Base-by-base conservation (phyloP, 2,329 filamentous ascomycete genomes). In the Aspergillus pseudotamarii region DNA sequence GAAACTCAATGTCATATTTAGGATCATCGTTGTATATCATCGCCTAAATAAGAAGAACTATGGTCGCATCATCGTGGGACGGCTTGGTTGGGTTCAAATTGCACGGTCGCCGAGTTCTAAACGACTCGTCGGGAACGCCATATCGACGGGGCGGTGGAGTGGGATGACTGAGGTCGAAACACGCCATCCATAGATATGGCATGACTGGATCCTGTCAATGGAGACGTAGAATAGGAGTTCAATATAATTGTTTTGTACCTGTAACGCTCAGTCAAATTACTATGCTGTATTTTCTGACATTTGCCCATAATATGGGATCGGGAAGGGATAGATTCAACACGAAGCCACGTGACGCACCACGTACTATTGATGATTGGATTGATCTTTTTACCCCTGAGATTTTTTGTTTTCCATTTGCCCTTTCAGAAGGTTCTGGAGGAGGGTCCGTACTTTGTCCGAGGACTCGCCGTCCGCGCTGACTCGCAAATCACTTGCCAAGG, bases 141-240 rank as follows among this genome's bases (percentile, higher is more conserved):
- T 53, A 19, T 53, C 21, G 28, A 59, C 43, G 58, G 58, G 48
- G 58, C 32, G 23, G 58, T 54, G 58, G 58, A 54, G 48, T 53
- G 48, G n/a, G 45, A 48, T 45, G 48, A 59, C 38, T 26, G 43
- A 53, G 58, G 6, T 14, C 38, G 48, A 59, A 59, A 59, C 58
- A 43, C 58, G 34, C 46, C 58, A 51, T 57, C 34, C 34, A 19
- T 28, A 6, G 23, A 45, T 8, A 46, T 57, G 26, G 36, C 23
- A 43, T 57, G 55, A 45, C 36, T 28, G 21, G n/a, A 21, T 23
- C 30, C n/a, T 14, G 12, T 43, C 6, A 5, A 58, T 45, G 36
- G 41, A 57, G 55, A 36, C 16, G 19, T 30, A 16, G 55, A 12
- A 43, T 46, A 32, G 56, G 41, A 19, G 11, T 48, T 45, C 36